A percentile compares a stretch with the other conserved stretches of the same genome.
Evolutionary conservation across 768 basidiomycete genomes (phyloP).

Genomic region (Mrakia gelida): DNA sequence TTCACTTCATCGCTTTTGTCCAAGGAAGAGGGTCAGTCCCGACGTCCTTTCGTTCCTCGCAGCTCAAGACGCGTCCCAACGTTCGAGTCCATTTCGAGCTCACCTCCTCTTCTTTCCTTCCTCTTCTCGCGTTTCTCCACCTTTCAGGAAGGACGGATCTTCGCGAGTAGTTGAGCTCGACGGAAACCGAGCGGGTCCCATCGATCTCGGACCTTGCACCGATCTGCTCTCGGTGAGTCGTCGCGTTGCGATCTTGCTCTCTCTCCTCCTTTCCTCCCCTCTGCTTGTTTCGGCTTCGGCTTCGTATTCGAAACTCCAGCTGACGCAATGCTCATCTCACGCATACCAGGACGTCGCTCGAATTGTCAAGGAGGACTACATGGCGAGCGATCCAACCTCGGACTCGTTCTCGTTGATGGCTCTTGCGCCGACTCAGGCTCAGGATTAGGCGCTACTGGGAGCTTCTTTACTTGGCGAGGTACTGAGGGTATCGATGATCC

Average conservation of each 20-base stretch:
- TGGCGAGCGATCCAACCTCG: constrained; percentile 53
- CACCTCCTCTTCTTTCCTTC: not conserved
- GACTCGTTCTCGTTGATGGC: constrained; percentile 65
- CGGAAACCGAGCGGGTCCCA: constrained; percentile 68
- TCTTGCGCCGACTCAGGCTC: constrained; percentile 47
- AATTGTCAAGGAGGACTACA: constrained; percentile 59
- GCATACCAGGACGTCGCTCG: too few relatives aligned
- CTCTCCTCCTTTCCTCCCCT: not conserved
- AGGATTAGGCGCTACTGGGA: constrained; percentile 10
- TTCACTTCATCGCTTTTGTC: constrained; percentile 87
- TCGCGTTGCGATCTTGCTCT: not conserved
- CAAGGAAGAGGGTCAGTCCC: constrained; percentile 51
- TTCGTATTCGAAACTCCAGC: too few relatives aligned
- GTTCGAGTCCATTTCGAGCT: not conserved
- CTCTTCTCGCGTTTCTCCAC: not conserved
- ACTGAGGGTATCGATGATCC: too few relatives aligned
- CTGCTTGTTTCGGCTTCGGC: too few relatives aligned
- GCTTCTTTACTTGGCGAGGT: too few relatives aligned
- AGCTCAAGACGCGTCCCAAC: not conserved
- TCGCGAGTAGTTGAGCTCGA: constrained; percentile 74
- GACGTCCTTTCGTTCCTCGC: not conserved
- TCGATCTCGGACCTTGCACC: constrained; percentile 54
- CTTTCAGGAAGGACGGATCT: constrained; percentile 26
- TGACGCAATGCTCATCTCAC: too few relatives aligned
- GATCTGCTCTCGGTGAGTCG: constrained; percentile 40